These are phyloP conservation scores for Bacidia rubella DNA, from an alignment of 495 filamentous ascomycete species.

Conservation along the genomic window DNA sequence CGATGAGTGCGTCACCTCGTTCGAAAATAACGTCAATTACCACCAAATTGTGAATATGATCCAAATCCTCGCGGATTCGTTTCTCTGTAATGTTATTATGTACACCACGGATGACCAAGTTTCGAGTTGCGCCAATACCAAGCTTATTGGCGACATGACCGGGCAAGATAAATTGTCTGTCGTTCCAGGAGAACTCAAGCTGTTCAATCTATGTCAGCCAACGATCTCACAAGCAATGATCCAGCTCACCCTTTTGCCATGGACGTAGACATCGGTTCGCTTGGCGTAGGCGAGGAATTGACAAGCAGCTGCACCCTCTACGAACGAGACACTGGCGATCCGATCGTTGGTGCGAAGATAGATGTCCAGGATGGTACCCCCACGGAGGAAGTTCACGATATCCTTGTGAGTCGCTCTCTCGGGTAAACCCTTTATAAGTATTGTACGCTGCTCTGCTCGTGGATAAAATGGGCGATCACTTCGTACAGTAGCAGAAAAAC, in stretches of 20 bases:
- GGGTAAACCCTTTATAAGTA: conserved; percentile 49
- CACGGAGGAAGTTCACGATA: conserved; percentile 49
- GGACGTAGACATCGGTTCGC: conserved; percentile 54
- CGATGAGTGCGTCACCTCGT: conserved; percentile 46
- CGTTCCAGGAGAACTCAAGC: conserved; percentile 58
- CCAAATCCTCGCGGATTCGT: conserved; percentile 56
- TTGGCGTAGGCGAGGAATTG: conserved; percentile 52
- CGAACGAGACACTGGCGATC: conserved; percentile 55
- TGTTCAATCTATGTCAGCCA: conserved; percentile 25
- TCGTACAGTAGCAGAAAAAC: conserved; percentile 9
- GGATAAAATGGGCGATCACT: conserved; percentile 22
- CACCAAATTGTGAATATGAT: conserved; percentile 70
- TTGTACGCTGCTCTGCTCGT: conserved; percentile 41
- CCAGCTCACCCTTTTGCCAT: conserved; percentile 49
- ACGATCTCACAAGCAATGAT: background rate
- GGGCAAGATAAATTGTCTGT: conserved; percentile 58
- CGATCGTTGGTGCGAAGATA: conserved; percentile 50
- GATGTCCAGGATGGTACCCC: conserved; percentile 57
- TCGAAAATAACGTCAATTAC: conserved; percentile 52
- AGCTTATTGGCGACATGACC: conserved; percentile 55
- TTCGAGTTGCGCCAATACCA: conserved; percentile 59
- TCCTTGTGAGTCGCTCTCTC: conserved; percentile 53
- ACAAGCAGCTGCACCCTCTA: conserved; percentile 46
- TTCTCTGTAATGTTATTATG: conserved; percentile 46
- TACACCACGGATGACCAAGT: conserved; percentile 51